These are phyloP conservation scores for Beta macrorhiza DNA, from an alignment of 179 eudicot genomes.

Conservation along the genomic window DNA sequence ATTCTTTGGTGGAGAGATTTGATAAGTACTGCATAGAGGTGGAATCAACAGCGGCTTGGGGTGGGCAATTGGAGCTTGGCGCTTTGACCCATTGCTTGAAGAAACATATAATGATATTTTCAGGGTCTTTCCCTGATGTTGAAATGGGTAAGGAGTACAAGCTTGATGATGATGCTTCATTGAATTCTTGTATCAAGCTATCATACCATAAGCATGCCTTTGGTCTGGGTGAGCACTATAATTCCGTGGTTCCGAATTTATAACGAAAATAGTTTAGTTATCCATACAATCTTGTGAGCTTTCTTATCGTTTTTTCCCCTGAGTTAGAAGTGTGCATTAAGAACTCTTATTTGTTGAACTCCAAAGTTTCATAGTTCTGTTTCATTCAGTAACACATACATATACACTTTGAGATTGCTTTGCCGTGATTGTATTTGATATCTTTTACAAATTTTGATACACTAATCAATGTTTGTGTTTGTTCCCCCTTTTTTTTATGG, in stretches of 20 bases:
- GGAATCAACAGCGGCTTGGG: conserved; percentile 91
- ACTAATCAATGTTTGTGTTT: neutral
- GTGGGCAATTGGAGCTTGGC: conserved; percentile 89
- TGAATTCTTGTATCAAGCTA: conserved; percentile 51
- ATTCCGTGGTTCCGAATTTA: conserved; percentile 11
- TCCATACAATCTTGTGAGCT: neutral
- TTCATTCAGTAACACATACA: neutral
- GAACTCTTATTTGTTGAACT: neutral
- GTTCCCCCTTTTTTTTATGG: neutral
- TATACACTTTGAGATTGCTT: neutral
- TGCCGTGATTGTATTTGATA: neutral
- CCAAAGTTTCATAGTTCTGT: neutral
- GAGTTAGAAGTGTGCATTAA: neutral
- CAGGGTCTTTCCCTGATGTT: conserved; percentile 93
- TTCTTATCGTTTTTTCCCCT: neutral
- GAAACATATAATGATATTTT: conserved; percentile 69
- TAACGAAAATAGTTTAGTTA: neutral
- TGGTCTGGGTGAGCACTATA: conserved; percentile 15
- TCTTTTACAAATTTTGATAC: neutral
- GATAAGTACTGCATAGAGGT: conserved; percentile 78
- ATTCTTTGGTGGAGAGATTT: conserved; percentile 56
- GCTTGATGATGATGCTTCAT: conserved; percentile 31
- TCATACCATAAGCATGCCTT: conserved; percentile 27
- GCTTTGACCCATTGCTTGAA: conserved; percentile 76
- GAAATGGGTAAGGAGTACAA: conserved; percentile 98